Evolutionary conservation across 371 early-diverging fungal species (phyloP).

Genomic region (Mucor mucedo): DNA sequence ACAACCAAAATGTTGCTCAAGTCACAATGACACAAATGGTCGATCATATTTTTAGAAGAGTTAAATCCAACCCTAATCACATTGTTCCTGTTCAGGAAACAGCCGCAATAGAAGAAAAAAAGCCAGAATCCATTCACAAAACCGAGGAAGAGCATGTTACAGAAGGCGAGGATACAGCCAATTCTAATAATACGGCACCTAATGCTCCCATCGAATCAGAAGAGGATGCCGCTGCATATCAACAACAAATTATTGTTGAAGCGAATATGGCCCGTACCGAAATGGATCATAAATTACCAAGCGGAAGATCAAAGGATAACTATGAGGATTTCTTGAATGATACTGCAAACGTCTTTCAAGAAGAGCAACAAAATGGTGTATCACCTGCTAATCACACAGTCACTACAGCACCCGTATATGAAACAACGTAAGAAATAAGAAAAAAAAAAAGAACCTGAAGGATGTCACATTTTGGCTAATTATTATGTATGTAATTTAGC

Average conservation of each 20-base stretch:
- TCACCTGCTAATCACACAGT: neutral
- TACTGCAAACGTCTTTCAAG: constrained; percentile 51
- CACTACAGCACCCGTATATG: constrained; percentile 3
- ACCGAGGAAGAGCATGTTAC: neutral
- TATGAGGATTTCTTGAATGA: constrained; percentile 54
- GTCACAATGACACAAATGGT: constrained; percentile 92
- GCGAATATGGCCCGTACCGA: constrained; percentile 56
- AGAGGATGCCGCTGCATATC: constrained; percentile 29
- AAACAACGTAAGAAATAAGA: constrained; percentile 15
- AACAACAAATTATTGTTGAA: constrained; percentile 55
- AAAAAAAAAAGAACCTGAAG: neutral
- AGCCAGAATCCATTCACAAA: neutral
- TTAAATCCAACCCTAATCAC: constrained; percentile 40
- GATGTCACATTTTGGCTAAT: neutral
- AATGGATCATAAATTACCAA: constrained; percentile 45
- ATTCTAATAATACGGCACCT: neutral
- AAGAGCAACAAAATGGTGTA: constrained; percentile 24
- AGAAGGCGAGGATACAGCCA: neutral
- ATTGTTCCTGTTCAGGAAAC: neutral
- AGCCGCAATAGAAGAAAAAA: constrained; percentile 1
- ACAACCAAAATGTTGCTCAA: constrained; percentile 87
- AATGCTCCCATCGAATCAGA: constrained; percentile 16
- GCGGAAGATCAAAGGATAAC: constrained; percentile 44
- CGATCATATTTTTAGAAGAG: constrained; percentile 76
- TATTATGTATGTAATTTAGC: neutral